Percentiles rank a stretch among this genome's conserved stretches.
phyloP scores from a whole-genome alignment of 192 early-diverging fungal species.

The Radiomyces spectabilis region DNA sequence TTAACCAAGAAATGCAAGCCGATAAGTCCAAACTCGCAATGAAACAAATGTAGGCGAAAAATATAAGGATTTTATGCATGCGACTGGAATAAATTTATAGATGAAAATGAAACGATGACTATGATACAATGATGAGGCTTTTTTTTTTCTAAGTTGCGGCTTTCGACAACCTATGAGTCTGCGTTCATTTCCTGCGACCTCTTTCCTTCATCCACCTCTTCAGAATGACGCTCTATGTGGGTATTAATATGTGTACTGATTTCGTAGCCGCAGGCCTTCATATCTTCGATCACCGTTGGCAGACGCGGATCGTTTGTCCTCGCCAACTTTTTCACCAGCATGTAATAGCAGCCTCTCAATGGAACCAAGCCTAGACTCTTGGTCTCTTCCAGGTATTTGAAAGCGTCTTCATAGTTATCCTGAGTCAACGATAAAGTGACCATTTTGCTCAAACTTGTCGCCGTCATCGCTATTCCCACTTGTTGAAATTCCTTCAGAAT shows the following conservation, averaged over 20 bases:
- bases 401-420: conserved; percentile 66
- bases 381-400: conserved; percentile 65
- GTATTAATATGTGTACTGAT: conserved; percentile 2
- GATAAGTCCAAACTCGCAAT: no score
- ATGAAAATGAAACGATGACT: no score
- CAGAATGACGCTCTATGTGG: no score
- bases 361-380: conserved; percentile 51
- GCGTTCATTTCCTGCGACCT: no score
- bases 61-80: no score
- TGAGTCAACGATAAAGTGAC: conserved; percentile 40
- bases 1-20: no score
- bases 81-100: no score
- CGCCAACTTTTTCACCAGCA: conserved; percentile 50
- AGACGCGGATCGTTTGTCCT: conserved; percentile 49
- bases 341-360: conserved; percentile 39
- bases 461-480: conserved; percentile 29
- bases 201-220: no score
- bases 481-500: conserved; percentile 35
- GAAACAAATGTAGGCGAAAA: no score
- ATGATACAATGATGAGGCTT: no score
- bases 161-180: no score
- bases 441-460: conserved; percentile 46
- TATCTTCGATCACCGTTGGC: conserved; percentile 51
- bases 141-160: no score
- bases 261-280: conserved; percentile 46